phyloP scores from a whole-genome alignment of 2,329 filamentous ascomycete species.

The Aureobasidium zeae region DNA sequence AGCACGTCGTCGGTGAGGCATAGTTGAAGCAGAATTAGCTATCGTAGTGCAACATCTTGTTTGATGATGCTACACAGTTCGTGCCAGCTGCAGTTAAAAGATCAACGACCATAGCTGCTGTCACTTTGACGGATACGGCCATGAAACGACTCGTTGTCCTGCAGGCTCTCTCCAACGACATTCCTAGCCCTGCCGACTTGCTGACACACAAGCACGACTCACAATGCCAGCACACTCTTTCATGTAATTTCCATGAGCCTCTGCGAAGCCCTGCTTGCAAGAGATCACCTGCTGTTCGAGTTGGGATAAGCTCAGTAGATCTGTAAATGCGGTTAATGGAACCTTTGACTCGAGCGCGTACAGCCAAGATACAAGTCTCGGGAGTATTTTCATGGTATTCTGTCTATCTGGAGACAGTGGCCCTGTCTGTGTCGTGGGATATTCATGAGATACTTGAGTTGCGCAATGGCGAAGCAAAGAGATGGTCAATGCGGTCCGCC shows the following conservation, averaged over 20 bases:
- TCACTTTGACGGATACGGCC: too few relatives aligned
- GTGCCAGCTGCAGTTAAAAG: too few relatives aligned
- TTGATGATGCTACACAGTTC: too few relatives aligned
- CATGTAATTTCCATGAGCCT: neutral
- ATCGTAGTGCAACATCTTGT: too few relatives aligned
- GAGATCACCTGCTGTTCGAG: neutral
- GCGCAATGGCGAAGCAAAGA: constrained; percentile 7
- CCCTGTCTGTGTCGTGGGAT: neutral
- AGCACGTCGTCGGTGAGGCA: too few relatives aligned
- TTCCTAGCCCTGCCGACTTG: constrained; percentile 2
- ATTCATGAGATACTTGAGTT: neutral
- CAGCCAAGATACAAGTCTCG: constrained; percentile 4
- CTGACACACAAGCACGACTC: constrained; percentile 8
- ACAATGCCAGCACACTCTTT: constrained; percentile 4
- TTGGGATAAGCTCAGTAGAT: constrained; percentile 1
- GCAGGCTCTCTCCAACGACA: too few relatives aligned
- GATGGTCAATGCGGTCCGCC: neutral
- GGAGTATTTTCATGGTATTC: neutral
- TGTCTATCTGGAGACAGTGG: neutral
- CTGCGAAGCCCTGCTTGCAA: neutral
- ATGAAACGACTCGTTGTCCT: too few relatives aligned
- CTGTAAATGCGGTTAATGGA: constrained; percentile 3
- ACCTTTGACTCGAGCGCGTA: constrained; percentile 3
- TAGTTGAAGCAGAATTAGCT: too few relatives aligned
- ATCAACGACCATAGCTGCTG: too few relatives aligned